These are phyloP conservation scores for Balamuthia mandrillaris DNA, from an alignment of 208 protist genomes.

Conservation along the genomic window DNA sequence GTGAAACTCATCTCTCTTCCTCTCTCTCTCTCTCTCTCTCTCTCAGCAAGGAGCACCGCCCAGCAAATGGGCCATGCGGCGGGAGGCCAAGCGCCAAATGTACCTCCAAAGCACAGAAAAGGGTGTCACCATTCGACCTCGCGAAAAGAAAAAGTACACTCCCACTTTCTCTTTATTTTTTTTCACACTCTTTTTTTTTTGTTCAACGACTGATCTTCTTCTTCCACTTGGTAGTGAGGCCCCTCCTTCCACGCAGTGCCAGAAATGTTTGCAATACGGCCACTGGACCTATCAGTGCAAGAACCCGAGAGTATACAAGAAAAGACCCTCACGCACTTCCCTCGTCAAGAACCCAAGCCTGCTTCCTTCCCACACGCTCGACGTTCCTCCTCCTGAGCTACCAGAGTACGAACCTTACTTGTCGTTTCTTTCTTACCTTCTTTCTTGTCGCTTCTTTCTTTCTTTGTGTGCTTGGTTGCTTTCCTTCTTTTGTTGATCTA, in stretches of 20 bases:
- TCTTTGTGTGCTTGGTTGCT: not conserved
- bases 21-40: too few species aligned
- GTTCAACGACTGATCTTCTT: too few species aligned
- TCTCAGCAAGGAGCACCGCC: not conserved
- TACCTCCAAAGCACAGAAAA: not conserved
- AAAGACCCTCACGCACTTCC: not conserved
- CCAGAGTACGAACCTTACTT: not conserved
- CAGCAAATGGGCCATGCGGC: not conserved
- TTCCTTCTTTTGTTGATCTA: not conserved
- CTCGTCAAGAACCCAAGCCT: not conserved
- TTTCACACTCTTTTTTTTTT: too few species aligned
- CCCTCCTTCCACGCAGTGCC: not conserved
- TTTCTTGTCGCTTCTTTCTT: not conserved
- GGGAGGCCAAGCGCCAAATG: slow-evolving; percentile 9
- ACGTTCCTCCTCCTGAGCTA: not conserved
- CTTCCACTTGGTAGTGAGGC: too few species aligned
- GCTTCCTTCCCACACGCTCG: not conserved
- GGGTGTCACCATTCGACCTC: not conserved
- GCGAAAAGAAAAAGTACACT: too few species aligned
- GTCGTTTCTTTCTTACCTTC: not conserved
- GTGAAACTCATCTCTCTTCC: too few species aligned
- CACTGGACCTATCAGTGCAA: not conserved
- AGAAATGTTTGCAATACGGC: not conserved
- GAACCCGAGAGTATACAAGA: not conserved
- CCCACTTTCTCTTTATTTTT: too few species aligned